Evolutionary conservation across 2,329 filamentous ascomycete genomes (phyloP), one percentile per base, ranked within the genome.

Genomic region (Fusarium incarnatum): DNA sequence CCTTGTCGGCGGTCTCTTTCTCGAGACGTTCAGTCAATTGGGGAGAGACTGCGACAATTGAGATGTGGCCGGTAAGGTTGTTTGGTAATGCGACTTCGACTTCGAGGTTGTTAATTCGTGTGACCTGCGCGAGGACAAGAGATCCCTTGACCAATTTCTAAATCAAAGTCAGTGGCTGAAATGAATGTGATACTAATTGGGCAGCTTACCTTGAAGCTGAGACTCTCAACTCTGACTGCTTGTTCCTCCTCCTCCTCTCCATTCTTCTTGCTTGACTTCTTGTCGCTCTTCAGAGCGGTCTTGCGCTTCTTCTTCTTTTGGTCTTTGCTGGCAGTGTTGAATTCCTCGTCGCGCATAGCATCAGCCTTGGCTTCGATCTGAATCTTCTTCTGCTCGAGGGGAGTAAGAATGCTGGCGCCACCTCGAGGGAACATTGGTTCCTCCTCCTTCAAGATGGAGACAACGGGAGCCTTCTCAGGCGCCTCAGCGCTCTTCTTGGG

Each of bases 381-480:
- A 68, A 99, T 98, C 81, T 98, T 94, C 83, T 97, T 98, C 78
- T 97, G 92, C 80, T 99, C 96, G 54, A 99, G 84, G 22, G 96
- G 94, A 3, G 96, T 98, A 78, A 99, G 83, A 55, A 97, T 86
- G 77, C 93, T 97, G 56, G 90, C 95, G 45, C 96, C 97, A 59
- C 96, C 96, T 85, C 96, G 89, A 72, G 96, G 95, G 76, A 99
- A 99, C 46, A 95, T 86, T 34, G 91, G 90, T 78, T 98, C 96
- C 72, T 98, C 96, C 71, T 96, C 91, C 79, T 86, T 89, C 53
- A 88, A 77, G 13, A 83, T 77, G 40, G 85, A 84, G 57, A 87
- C 77, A 30, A 82, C 71, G 16, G 80, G 77, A 10, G 73, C 75
- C 64, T 79, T 77, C 23, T 55, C 76, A 63, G 73, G 78, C 76